Evolutionary conservation across 306 rosid species (phyloP), one percentile per base, ranked within the genome.

Genomic region (Cicer bijugum): DNA sequence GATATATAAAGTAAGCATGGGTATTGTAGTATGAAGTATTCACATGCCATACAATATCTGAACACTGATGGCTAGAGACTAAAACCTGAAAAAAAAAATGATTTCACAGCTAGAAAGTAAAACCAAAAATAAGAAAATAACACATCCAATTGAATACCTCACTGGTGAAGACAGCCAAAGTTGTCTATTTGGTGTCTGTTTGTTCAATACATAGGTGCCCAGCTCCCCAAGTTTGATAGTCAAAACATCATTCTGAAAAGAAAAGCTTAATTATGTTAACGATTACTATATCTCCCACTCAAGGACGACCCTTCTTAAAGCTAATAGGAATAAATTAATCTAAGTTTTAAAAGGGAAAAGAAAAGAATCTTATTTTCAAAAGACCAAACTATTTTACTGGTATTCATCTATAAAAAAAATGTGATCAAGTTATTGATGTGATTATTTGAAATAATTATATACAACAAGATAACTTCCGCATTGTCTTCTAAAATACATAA

Each of bases 171-270:
- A 92, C 62, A 92, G 77, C 97, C 97, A 92, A 75, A 90, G 75
- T 78, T 92, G 97, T 72, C 96, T 87, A 60, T 92, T 92, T 61
- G 96, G 97, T 20, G 94, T 88, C 78, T 92, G 97, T 76, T 92
- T 92, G 82, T 92, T 88, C 91, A 90, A 78, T 12, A 92, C 97
- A 57, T 87, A 90, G 44, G 92, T 92, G 46, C 94, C 94, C 52
- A 80, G 68, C 50, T 88, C 85, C 17, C 96, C 97, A 12, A 92
- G 88, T 82, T 87, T 92, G 56, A 92, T 9, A 9, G 90, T 92
- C 80, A 92, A 82, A 59, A 92, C 97, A 74, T 89, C 97, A 81
- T 89, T 89, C 97, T 89, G 87, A 72, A 68, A 82, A n/a, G 39
- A 47, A 80, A 72, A 43, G 50, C 42, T 28, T 28, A 3, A 3